Evolutionary conservation across 169 alveolate genomes (phyloP).

Genomic region (Cryptosporidium xiaoi): DNA sequence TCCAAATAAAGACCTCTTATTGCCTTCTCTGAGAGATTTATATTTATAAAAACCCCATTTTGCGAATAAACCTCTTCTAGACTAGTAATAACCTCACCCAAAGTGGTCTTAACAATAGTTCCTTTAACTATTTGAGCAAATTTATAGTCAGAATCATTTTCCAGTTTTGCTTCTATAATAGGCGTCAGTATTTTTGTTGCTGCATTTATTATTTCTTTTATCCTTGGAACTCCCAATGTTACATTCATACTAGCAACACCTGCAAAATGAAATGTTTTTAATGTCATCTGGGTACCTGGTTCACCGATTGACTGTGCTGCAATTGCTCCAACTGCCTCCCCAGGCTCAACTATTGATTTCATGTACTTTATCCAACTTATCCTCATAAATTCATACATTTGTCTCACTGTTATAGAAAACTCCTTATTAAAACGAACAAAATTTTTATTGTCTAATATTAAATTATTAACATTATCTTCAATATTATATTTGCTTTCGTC

Average conservation of each 20-base stretch:
- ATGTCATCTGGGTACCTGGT: conserved; percentile 99
- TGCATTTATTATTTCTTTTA: conserved; percentile 98
- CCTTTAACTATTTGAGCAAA: conserved; percentile 88
- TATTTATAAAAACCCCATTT: conserved; percentile 88
- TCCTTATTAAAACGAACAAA: conserved; percentile 45
- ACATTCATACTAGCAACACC: conserved; percentile 98
- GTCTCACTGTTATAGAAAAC: conserved; percentile 81
- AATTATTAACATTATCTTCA: background rate
- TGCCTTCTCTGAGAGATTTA: conserved; percentile 88
- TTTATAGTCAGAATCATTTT: conserved; percentile 79
- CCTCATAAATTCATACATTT: conserved; percentile 86
- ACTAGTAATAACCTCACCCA: conserved; percentile 83
- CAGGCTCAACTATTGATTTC: conserved; percentile 94
- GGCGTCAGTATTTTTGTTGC: conserved; percentile 96
- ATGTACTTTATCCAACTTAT: conserved; percentile 91
- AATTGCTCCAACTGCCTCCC: conserved; percentile 99
- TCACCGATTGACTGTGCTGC: conserved; percentile 99
- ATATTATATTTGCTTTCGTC: background rate
- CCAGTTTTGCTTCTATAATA: conserved; percentile 89
- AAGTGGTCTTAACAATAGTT: conserved; percentile 83
- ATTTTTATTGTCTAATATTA: background rate
- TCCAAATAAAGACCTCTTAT: conserved; percentile 87
- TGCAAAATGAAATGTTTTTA: conserved; percentile 99
- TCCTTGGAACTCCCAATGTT: conserved; percentile 98
- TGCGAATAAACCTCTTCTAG: conserved; percentile 93